These are phyloP conservation scores for Juglanconis oblonga DNA, from an alignment of 2,329 filamentous ascomycete genomes.

Conservation along the genomic window DNA sequence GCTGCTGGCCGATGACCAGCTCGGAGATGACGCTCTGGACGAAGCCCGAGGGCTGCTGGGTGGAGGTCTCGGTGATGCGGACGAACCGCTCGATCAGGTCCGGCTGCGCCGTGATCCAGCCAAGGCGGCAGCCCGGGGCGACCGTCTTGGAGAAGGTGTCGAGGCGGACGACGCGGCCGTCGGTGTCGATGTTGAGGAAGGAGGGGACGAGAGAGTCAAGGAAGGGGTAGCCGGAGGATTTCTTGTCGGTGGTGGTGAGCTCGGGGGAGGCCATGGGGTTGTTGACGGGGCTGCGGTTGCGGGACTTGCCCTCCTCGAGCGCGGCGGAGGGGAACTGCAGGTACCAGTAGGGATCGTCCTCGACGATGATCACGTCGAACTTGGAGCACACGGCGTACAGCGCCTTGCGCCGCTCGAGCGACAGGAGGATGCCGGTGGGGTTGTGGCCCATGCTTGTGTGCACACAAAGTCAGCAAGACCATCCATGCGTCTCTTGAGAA, in stretches of 20 bases:
- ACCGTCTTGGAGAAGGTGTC: conserved; percentile 95
- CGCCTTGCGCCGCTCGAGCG: conserved; percentile 69
- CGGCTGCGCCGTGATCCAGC: conserved; percentile 87
- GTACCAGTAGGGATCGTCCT: conserved; percentile 97
- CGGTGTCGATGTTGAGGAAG: conserved; percentile 75
- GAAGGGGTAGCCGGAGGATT: conserved; percentile 66
- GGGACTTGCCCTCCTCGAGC: conserved; percentile 46
- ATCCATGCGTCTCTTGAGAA: too few species aligned
- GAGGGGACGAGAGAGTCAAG: conserved; percentile 81
- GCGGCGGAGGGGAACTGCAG: conserved; percentile 79
- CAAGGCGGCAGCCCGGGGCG: conserved; percentile 83
- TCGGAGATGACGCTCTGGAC: conserved; percentile 80
- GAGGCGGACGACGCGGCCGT: conserved; percentile 83
- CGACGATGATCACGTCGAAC: conserved; percentile 86
- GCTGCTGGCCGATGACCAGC: conserved; percentile 69
- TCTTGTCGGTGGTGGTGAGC: conserved; percentile 29
- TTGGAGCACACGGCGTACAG: conserved; percentile 78
- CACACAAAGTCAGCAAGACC: not conserved
- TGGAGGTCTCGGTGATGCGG: conserved; percentile 73
- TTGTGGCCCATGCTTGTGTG: conserved; percentile 69
- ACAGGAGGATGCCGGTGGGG: conserved; percentile 74
- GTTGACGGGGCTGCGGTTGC: conserved; percentile 32
- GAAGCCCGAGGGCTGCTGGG: conserved; percentile 85
- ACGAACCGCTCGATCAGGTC: conserved; percentile 69
- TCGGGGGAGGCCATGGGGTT: conserved; percentile 30